Evolutionary conservation across 2,329 filamentous ascomycete genomes (phyloP).

Genomic region (Ilyonectria mors-panacis): DNA sequence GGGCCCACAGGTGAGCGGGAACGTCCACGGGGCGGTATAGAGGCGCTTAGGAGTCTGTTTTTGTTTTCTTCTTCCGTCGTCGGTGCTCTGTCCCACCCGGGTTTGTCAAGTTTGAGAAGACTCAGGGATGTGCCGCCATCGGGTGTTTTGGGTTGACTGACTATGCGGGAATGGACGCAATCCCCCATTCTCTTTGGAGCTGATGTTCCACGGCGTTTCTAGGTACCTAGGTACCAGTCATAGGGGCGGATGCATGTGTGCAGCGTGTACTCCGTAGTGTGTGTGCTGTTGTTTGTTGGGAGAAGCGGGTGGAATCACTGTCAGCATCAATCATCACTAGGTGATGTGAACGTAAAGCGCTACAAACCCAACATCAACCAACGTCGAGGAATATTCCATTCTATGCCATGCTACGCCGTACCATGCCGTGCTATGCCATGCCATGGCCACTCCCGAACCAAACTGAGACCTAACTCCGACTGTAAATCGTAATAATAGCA

Average conservation of each 20-base stretch:
- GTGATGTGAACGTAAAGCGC: conserved; percentile 7
- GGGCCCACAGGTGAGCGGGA: too few relatives aligned
- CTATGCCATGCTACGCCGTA: conserved; percentile 6
- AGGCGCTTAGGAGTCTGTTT: background rate
- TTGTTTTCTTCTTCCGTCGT: background rate
- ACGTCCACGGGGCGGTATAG: too few relatives aligned
- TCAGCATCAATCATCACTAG: conserved; percentile 31
- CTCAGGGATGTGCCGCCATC: conserved; percentile 43
- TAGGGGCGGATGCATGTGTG: conserved; percentile 4
- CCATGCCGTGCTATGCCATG: background rate
- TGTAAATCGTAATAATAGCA: conserved; percentile 26
- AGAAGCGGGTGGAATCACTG: conserved; percentile 22
- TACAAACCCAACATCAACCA: background rate
- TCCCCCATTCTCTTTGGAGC: conserved; percentile 23
- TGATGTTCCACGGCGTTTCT: conserved; percentile 23
- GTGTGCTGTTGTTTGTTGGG: conserved; percentile 18
- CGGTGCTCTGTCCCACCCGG: too few relatives aligned
- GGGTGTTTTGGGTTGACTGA: conserved; percentile 45
- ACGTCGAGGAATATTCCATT: conserved; percentile 2
- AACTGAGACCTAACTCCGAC: conserved; percentile 13
- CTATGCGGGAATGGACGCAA: conserved; percentile 22
- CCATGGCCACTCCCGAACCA: conserved; percentile 8
- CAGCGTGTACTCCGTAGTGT: conserved; percentile 11
- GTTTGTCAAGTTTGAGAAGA: conserved; percentile 34
- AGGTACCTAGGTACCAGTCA: conserved; percentile 1